A percentile compares a stretch with the other conserved stretches of the same genome.
These are phyloP conservation scores for Colletotrichum tanaceti DNA, from an alignment of 2,329 filamentous ascomycete genomes.

Conservation along the genomic window DNA sequence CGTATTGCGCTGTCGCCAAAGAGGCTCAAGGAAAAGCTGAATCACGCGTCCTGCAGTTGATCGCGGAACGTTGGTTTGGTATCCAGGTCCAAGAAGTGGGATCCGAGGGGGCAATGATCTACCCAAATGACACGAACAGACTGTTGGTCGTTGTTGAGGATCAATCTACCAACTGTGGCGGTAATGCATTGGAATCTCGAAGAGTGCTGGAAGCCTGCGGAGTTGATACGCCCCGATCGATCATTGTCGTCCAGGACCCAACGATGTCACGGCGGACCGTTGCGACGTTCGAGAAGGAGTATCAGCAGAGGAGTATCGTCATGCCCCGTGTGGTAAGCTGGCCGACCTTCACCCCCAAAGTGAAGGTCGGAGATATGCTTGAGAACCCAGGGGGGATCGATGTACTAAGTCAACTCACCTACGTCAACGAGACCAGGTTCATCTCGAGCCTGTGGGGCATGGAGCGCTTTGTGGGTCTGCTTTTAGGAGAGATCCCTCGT, in stretches of 20 bases:
- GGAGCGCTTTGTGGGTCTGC: slow-evolving; percentile 54
- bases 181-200: slow-evolving; percentile 54
- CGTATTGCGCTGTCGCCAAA: slow-evolving; percentile 44
- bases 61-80: slow-evolving; percentile 49
- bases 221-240: slow-evolving; percentile 43
- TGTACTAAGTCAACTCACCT: slow-evolving; percentile 4
- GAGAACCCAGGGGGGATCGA: not conserved
- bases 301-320: slow-evolving; percentile 40
- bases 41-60: slow-evolving; percentile 52
- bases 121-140: not conserved
- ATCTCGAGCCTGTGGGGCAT: slow-evolving; percentile 51
- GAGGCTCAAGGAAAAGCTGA: slow-evolving; percentile 52
- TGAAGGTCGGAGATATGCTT: not conserved
- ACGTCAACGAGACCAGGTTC: not conserved
- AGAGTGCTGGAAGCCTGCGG: slow-evolving; percentile 49
- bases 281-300: slow-evolving; percentile 55
- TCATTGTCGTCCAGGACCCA: slow-evolving; percentile 57
- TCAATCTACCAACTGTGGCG: slow-evolving; percentile 58
- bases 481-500: slow-evolving; percentile 57
- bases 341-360: slow-evolving; percentile 36
- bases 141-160: slow-evolving; percentile 53
- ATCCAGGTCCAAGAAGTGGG: slow-evolving; percentile 4
- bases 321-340: slow-evolving; percentile 17
- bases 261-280: slow-evolving; percentile 58
- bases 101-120: slow-evolving; percentile 5